These are phyloP conservation scores for Nicotiana tabacum DNA, from an alignment of 257 asterid genomes.

Conservation along the genomic window DNA sequence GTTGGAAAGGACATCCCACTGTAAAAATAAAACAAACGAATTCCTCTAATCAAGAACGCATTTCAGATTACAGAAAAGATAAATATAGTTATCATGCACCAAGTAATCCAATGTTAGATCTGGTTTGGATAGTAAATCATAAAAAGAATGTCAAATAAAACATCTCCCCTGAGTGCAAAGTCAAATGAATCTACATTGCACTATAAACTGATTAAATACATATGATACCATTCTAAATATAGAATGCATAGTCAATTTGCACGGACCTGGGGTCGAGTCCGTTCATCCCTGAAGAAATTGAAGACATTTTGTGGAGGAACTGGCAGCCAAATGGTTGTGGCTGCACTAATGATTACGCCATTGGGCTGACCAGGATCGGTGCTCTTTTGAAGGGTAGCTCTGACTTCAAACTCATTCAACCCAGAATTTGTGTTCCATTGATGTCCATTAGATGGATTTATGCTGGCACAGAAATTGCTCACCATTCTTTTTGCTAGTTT, in stretches of 20 bases:
- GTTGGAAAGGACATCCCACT: conserved; percentile 96
- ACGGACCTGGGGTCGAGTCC: conserved; percentile 73
- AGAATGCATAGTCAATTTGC: not conserved
- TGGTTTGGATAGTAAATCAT: not conserved
- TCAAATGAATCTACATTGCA: not conserved
- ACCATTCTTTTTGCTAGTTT: conserved; percentile 92
- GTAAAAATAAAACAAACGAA: not conserved
- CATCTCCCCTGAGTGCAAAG: not conserved
- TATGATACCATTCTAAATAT: not conserved
- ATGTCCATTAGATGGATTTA: conserved; percentile 64
- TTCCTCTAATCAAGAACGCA: not conserved
- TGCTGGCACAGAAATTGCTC: conserved; percentile 69
- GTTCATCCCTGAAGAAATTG: conserved; percentile 67
- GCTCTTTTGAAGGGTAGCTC: conserved; percentile 65
- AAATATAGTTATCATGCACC: not conserved
- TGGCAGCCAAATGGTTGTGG: conserved; percentile 94
- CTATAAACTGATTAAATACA: not conserved
- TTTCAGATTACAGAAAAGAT: not conserved
- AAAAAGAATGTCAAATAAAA: not conserved
- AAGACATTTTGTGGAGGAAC: conserved; percentile 61
- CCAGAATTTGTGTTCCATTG: conserved; percentile 74
- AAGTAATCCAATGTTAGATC: not conserved
- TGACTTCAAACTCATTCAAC: conserved; percentile 65
- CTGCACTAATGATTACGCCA: conserved; percentile 80
- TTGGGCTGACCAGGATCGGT: conserved; percentile 82